phyloP scores from a whole-genome alignment of 345 rosid genomes.

The Melastoma malabathricum region DNA sequence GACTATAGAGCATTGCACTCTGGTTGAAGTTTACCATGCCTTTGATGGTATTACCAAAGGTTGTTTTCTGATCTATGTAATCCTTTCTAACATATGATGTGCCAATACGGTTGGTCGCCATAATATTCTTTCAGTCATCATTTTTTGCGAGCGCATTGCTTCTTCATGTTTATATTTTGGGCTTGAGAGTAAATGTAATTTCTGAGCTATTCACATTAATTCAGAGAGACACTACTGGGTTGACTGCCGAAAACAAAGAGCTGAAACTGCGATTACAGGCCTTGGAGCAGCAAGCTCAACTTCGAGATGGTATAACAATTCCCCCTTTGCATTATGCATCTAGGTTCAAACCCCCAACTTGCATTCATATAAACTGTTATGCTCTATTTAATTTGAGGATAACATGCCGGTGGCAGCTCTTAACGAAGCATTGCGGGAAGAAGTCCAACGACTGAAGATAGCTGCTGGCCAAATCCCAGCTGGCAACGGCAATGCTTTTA shows the following conservation, averaged over 20 bases:
- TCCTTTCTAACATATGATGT: too few species aligned
- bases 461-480: conserved; percentile 57
- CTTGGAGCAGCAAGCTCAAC: conserved; percentile 65
- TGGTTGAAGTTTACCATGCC: too few species aligned
- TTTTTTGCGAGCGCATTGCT: too few species aligned
- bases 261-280: conserved; percentile 62
- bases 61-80: too few species aligned
- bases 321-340: background rate
- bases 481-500: conserved; percentile 44
- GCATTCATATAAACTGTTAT: too few species aligned
- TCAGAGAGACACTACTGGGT: conserved; percentile 59
- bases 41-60: too few species aligned
- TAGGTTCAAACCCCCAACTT: too few species aligned
- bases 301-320: conserved; percentile 43
- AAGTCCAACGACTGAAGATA: conserved; percentile 82
- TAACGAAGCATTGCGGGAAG: conserved; percentile 65
- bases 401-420: conserved; percentile 37
- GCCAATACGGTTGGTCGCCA: too few species aligned
- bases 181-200: too few species aligned
- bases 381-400: too few species aligned
- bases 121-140: too few species aligned
- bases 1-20: too few species aligned
- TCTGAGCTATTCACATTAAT: conserved; percentile 1
- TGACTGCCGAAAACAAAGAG: conserved; percentile 56
- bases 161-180: background rate